These are phyloP conservation scores for Taphrina sp. DNA, from an alignment of 1,139 yeast species.

Conservation along the genomic window DNA sequence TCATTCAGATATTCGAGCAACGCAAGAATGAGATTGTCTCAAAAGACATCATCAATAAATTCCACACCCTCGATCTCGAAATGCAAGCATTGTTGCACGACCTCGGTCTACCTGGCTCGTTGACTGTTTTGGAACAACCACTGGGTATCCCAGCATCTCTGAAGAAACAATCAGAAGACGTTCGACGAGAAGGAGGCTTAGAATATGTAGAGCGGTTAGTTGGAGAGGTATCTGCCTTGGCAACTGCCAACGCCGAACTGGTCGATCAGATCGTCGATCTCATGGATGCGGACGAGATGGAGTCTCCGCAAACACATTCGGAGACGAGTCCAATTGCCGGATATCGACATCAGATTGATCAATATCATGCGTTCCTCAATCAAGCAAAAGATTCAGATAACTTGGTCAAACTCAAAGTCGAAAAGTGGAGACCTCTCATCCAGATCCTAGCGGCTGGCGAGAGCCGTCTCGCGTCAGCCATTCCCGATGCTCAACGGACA, in stretches of 20 bases:
- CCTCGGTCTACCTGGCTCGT: conserved; percentile 55
- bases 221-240: conserved; percentile 50
- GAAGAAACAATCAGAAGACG: conserved; percentile 55
- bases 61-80: conserved; percentile 51
- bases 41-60: conserved; percentile 54
- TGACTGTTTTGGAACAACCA: conserved; percentile 65
- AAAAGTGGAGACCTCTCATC: conserved; percentile 50
- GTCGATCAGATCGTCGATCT: conserved; percentile 52
- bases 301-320: conserved; percentile 57
- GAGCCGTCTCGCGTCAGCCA: conserved; percentile 48
- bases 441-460: conserved; percentile 51
- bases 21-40: conserved; percentile 60
- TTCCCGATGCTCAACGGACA: conserved; percentile 52
- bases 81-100: conserved; percentile 44
- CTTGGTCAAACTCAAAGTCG: conserved; percentile 50
- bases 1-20: conserved; percentile 66
- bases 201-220: conserved; percentile 49
- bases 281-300: conserved; percentile 54
- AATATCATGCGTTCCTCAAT: conserved; percentile 43
- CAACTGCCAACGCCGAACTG: conserved; percentile 48
- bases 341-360: conserved; percentile 36
- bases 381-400: conserved; percentile 67
- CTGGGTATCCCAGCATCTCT: conserved; percentile 62
- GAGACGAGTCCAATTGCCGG: conserved; percentile 51
- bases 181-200: conserved; percentile 58